These are phyloP conservation scores for Passiflora organensis DNA, from an alignment of 345 rosid species.

Conservation along the genomic window DNA sequence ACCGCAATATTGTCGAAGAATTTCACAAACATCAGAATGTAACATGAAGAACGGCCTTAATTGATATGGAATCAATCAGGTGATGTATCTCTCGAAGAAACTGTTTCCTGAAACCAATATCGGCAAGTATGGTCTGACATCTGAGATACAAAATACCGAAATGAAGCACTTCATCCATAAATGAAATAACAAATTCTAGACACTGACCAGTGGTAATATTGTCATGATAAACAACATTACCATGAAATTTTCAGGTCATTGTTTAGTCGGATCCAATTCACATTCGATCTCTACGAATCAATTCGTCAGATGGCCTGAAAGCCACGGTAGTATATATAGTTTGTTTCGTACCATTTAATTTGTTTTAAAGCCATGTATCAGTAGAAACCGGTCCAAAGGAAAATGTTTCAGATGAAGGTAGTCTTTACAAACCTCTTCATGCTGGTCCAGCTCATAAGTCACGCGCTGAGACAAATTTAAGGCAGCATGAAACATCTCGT, in stretches of 20 bases:
- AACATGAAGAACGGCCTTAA: too few species aligned
- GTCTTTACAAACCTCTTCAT: conserved; percentile 50
- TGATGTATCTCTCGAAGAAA: neutral
- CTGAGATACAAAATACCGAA: neutral
- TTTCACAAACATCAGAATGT: too few species aligned
- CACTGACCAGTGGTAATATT: too few species aligned
- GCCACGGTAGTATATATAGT: too few species aligned
- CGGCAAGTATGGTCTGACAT: neutral
- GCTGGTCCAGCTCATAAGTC: conserved; percentile 52
- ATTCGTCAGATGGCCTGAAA: too few species aligned
- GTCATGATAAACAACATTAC: too few species aligned
- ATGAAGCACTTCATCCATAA: neutral
- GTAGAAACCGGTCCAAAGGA: neutral
- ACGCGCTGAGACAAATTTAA: conserved; percentile 63
- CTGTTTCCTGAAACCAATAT: neutral
- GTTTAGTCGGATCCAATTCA: too few species aligned
- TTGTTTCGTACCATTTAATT: too few species aligned
- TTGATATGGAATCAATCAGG: neutral
- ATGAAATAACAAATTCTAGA: too few species aligned
- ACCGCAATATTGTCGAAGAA: too few species aligned
- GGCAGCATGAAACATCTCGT: conserved; percentile 81
- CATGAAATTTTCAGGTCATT: too few species aligned
- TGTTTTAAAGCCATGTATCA: neutral
- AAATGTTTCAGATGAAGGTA: neutral
- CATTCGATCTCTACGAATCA: too few species aligned